Base-by-base conservation (phyloP, 1,139 yeast genomes). In the Geotrichum candidum region DNA sequence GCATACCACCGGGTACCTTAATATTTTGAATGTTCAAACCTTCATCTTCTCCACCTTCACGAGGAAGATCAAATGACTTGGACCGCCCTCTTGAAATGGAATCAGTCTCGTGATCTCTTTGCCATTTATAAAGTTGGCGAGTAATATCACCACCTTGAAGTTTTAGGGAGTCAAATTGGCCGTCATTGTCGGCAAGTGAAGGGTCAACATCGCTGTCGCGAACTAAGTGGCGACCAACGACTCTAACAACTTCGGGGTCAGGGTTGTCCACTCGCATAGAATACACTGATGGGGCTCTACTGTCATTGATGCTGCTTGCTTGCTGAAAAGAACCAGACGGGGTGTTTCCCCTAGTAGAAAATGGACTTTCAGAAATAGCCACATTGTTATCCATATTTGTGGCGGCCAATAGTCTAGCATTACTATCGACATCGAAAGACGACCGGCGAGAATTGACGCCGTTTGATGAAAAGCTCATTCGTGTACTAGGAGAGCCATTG, bases 1-100 rank as follows among this genome's bases (percentile, higher is more conserved):
- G 80, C 74, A 92, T 92, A 18, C 97, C 99, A 50, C 97, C 97
- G 0, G 97, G 98, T 1, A 90, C 88, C 65, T 86, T 83, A 66
- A 92, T 86, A 65, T 89, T 92, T 66, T 87, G 83, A 25, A 84
- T 82, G 45, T 82, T 79, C 68, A 82, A 65, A 18, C 78, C 77
- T n/a, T 70, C 73, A 22, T 57, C 58, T 11, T 65, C 59, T n/a
- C 66, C 69, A 11, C 61, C 57, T 9, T 72, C 70, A 41, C 76
- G 68, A 13, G 76, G 76, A 35, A 74, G 23, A 25, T 75, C 77
- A 64, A 80, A 77, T 1, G 82, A 79, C 56, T 76, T 73, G 9
- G 81, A 76, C 55, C 82, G 74, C 27, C 58, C 58, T 25, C 62
- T 50, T 22, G 64, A 60, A 2, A 67, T 58, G 27, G 69, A 73